Evolutionary conservation across 129 eudicot species (phyloP).

Genomic region (Centella asiatica): DNA sequence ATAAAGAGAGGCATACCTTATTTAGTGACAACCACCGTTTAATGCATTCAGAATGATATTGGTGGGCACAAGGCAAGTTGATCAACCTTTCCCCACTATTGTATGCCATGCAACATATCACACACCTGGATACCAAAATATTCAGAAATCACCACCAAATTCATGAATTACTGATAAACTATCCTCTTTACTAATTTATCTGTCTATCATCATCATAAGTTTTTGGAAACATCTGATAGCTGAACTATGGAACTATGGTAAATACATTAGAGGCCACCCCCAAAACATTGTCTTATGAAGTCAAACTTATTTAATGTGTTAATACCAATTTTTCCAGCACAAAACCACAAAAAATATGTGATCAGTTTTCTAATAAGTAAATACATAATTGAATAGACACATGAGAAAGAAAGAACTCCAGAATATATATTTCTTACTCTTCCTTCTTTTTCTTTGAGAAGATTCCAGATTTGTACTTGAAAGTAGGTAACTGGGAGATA

Average conservation of each 20-base stretch:
- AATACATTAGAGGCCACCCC: no score
- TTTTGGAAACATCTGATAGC: no score
- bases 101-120: conserved; percentile 48
- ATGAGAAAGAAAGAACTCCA: not conserved
- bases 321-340: no score
- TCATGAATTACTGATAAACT: no score
- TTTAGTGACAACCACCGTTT: conserved; percentile 49
- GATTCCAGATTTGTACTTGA: conserved; percentile 44
- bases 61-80: conserved; percentile 70
- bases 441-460: conserved; percentile 60
- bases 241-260: no score
- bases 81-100: conserved; percentile 39
- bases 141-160: not conserved
- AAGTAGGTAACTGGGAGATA: conserved; percentile 54
- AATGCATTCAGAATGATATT: conserved; percentile 59
- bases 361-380: not conserved
- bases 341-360: no score
- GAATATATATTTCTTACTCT: conserved; percentile 38
- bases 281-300: no score
- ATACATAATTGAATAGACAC: not conserved
- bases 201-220: not conserved
- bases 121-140: conserved; percentile 41
- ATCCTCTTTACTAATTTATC: not conserved
- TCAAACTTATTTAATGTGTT: no score
- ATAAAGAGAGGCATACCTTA: conserved; percentile 36